A percentile compares a stretch with the other conserved stretches of the same genome.
Conservation (phyloP, 305 asterid species). For the Galium porrigens region DNA sequence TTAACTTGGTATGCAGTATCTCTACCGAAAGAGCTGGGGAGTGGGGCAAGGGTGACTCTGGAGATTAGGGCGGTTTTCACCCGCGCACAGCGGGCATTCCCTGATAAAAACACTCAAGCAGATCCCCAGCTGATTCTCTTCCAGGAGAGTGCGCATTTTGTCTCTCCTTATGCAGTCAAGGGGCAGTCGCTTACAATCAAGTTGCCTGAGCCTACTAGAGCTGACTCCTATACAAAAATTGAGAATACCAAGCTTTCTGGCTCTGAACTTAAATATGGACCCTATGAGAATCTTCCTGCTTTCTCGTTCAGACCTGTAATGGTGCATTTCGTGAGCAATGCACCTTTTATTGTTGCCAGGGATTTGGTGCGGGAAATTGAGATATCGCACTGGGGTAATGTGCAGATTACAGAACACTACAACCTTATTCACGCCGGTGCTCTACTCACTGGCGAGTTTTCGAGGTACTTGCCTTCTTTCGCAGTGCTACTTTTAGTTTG, state of each 20-base stretch:
- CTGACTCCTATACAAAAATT: conserved; percentile 74
- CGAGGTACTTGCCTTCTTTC: conserved; percentile 41
- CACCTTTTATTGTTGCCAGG: conserved; percentile 60
- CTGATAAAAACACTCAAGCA: conserved; percentile 83
- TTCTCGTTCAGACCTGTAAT: conserved; percentile 47
- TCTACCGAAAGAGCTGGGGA: conserved; percentile 54
- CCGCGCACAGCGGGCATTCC: conserved; percentile 54
- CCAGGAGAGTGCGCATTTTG: conserved; percentile 72
- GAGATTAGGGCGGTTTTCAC: conserved; percentile 64
- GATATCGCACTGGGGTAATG: conserved; percentile 95
- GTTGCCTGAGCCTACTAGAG: conserved; percentile 68
- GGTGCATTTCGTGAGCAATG: conserved; percentile 61
- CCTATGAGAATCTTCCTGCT: conserved; percentile 59
- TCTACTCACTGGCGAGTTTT: conserved; percentile 61
- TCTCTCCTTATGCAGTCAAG: conserved; percentile 63
- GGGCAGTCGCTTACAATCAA: conserved; percentile 61
- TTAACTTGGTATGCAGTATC: conserved; percentile 62
- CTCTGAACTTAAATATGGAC: conserved; percentile 85
- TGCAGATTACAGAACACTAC: conserved; percentile 76
- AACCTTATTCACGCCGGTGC: conserved; percentile 80
- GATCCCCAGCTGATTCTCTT: conserved; percentile 64
- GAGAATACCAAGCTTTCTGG: conserved; percentile 74
- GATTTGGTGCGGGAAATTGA: conserved; percentile 86
- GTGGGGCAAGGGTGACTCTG: conserved; percentile 56
- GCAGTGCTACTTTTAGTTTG: background rate